Conservation (phyloP, 2,329 filamentous ascomycete species). For the Trichoderma semiorbis region DNA sequence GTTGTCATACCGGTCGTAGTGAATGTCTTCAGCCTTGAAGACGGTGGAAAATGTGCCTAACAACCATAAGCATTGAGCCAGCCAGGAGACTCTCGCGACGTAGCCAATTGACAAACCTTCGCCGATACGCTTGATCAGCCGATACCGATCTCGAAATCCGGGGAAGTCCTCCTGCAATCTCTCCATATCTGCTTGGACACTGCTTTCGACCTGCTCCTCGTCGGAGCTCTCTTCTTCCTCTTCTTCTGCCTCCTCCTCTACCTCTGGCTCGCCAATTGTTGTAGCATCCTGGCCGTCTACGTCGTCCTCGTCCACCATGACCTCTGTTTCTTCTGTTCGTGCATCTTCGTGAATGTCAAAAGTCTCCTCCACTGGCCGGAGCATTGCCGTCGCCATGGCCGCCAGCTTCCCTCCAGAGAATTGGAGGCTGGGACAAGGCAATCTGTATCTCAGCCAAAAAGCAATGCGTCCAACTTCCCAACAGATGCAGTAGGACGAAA, state of each 20-base stretch:
- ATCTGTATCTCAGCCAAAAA: neutral
- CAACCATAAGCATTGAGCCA: neutral
- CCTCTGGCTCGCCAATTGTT: constrained; percentile 26
- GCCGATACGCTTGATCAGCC: constrained; percentile 92
- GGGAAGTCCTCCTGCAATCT: constrained; percentile 78
- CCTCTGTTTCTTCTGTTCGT: constrained; percentile 48
- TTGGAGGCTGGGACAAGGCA: neutral
- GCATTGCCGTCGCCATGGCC: constrained; percentile 12
- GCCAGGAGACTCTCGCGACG: neutral
- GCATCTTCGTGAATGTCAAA: constrained; percentile 52
- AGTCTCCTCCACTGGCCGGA: constrained; percentile 33
- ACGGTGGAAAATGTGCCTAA: constrained; percentile 96
- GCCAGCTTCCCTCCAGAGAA: neutral
- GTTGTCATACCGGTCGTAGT: constrained; percentile 80
- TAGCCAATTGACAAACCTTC: constrained; percentile 61
- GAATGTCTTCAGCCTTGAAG: constrained; percentile 94
- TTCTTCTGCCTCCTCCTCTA: constrained; percentile 30
- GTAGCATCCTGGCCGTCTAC: constrained; percentile 27
- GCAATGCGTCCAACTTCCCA: neutral
- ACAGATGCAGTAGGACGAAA: neutral
- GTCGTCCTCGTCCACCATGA: constrained; percentile 44
- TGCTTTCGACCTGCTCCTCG: constrained; percentile 62
- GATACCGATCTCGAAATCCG: constrained; percentile 78
- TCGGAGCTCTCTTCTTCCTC: constrained; percentile 47
- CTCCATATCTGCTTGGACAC: constrained; percentile 80